Conservation (phyloP, 2,329 filamentous ascomycete species). For the Verticillium tricorpus region DNA sequence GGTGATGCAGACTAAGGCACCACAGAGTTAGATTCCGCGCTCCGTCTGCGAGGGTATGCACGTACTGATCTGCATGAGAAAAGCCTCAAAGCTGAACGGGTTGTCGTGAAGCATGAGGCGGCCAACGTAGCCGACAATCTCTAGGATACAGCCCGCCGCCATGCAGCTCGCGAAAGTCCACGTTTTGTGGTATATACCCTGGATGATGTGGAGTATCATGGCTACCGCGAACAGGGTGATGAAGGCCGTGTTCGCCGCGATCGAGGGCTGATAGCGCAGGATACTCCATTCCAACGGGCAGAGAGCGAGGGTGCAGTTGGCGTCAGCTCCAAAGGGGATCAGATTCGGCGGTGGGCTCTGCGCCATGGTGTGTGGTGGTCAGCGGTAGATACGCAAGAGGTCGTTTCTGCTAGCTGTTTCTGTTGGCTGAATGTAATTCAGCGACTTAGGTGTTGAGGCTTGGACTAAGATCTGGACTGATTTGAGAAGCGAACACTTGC, state of each 20-base stretch:
- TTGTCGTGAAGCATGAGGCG: slow-evolving; percentile 52
- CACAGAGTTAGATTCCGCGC: slow-evolving; percentile 1
- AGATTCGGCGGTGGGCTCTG: neutral
- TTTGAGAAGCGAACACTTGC: too few relatives aligned
- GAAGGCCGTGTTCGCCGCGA: slow-evolving; percentile 29
- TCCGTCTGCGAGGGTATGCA: slow-evolving; percentile 5
- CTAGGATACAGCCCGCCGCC: slow-evolving; percentile 48
- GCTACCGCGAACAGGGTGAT: slow-evolving; percentile 35
- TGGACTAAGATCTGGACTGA: too few relatives aligned
- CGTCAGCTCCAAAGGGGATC: slow-evolving; percentile 32
- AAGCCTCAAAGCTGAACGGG: slow-evolving; percentile 52
- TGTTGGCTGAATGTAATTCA: too few relatives aligned
- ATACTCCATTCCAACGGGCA: slow-evolving; percentile 37
- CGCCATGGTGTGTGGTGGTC: neutral
- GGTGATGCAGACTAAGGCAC: slow-evolving; percentile 33
- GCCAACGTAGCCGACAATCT: slow-evolving; percentile 60
- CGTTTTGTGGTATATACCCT: slow-evolving; percentile 36
- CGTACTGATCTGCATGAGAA: slow-evolving; percentile 56
- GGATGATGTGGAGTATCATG: slow-evolving; percentile 33
- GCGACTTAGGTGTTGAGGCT: too few relatives aligned
- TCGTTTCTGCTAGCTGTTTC: neutral
- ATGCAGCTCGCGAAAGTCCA: slow-evolving; percentile 44
- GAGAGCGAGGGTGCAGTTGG: slow-evolving; percentile 42
- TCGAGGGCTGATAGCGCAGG: slow-evolving; percentile 34
- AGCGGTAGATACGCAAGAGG: too few relatives aligned